These are phyloP conservation scores for Hypericum androsaemum DNA, from an alignment of 345 rosid genomes.

Conservation along the genomic window DNA sequence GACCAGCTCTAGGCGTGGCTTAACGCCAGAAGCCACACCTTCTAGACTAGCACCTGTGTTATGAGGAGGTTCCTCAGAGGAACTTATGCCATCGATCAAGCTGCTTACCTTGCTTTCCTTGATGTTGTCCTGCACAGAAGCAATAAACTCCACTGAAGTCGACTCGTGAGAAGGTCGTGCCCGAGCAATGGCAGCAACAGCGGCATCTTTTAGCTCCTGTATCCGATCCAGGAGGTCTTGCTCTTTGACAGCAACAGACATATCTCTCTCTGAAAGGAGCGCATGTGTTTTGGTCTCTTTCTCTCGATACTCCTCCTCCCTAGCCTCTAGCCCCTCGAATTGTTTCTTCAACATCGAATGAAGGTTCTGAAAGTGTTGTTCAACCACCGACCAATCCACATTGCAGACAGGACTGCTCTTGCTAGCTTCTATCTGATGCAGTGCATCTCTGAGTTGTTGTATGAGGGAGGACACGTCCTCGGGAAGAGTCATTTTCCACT, in stretches of 20 bases:
- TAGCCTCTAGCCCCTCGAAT: constrained; percentile 36
- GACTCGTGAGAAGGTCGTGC: constrained; percentile 27
- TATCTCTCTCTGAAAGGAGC: constrained; percentile 35
- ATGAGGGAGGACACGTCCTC: constrained; percentile 23
- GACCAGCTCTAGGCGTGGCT: constrained; percentile 40
- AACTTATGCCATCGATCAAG: constrained; percentile 33
- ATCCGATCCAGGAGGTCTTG: constrained; percentile 43
- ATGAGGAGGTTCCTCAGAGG: constrained; percentile 32
- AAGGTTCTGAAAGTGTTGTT: constrained; percentile 36
- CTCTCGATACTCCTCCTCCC: constrained; percentile 37
- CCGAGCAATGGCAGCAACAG: constrained; percentile 39
- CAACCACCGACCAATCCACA: constrained; percentile 43
- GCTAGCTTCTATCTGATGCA: constrained; percentile 32
- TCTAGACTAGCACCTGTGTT: constrained; percentile 28
- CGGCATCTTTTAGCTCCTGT: constrained; percentile 56
- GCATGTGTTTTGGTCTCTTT: constrained; percentile 29
- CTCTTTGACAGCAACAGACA: constrained; percentile 38
- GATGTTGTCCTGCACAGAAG: constrained; percentile 23
- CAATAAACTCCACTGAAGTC: constrained; percentile 18
- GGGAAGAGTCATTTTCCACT: too few relatives aligned
- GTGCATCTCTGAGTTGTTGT: constrained; percentile 33
- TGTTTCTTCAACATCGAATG: constrained; percentile 28
- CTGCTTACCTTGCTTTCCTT: constrained; percentile 46
- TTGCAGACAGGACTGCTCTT: constrained; percentile 20
- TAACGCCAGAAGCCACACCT: constrained; percentile 28